A percentile compares a stretch with the other conserved stretches of the same genome.
Conservation (phyloP, 1,284 basidiomycete species). For the Tilletia horrida region DNA sequence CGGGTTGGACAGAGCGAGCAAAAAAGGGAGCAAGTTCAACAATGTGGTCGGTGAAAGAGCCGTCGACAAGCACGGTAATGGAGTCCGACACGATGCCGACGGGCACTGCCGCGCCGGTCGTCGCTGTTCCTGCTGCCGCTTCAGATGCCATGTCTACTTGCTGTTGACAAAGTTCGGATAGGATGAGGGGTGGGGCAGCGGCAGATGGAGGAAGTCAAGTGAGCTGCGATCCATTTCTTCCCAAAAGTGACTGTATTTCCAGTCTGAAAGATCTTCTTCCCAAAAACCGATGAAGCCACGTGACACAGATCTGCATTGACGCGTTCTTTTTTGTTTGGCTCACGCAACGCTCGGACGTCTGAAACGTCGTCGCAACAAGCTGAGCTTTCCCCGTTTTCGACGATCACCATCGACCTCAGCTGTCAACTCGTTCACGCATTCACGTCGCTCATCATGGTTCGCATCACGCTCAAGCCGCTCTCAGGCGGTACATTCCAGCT, state of each 20-base stretch:
- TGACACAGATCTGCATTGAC: background rate
- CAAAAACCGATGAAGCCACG: background rate
- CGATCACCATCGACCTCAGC: background rate
- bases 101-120: background rate
- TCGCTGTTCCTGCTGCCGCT: background rate
- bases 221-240: background rate
- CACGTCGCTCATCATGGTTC: conserved; percentile 40
- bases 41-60: conserved; percentile 47
- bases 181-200: no score
- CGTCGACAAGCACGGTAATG: conserved; percentile 49
- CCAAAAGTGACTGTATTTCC: background rate
- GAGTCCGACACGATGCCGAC: conserved; percentile 44
- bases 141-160: conserved; percentile 8
- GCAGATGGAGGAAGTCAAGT: background rate
- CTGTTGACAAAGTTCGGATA: background rate
- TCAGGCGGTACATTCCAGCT: conserved; percentile 52
- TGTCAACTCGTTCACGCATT: background rate
- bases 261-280: background rate
- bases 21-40: conserved; percentile 44
- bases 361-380: background rate
- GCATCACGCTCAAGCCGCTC: conserved; percentile 49
- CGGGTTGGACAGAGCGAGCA: conserved; percentile 38
- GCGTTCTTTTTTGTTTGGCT: background rate
- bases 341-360: background rate
- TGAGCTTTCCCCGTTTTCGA: background rate